phyloP scores from a whole-genome alignment of 495 filamentous ascomycete species.

The Talaromyces trachyspermus region DNA sequence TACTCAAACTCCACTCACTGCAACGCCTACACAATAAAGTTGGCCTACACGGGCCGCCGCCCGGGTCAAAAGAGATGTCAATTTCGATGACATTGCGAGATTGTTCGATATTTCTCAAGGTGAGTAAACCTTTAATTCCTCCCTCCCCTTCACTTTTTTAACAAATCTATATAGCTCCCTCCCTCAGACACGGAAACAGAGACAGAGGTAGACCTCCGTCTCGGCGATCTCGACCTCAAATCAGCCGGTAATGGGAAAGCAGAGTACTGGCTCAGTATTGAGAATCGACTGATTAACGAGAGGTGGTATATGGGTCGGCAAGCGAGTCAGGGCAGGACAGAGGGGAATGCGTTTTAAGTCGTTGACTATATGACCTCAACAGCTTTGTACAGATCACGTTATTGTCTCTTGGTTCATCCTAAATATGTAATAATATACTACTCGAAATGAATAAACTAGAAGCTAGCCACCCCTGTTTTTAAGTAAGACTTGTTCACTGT shows the following conservation, averaged over 20 bases:
- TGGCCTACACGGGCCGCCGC: slow-evolving; percentile 27
- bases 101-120: slow-evolving; percentile 73
- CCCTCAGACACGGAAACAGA: slow-evolving; percentile 17
- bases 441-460: background rate
- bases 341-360: slow-evolving; percentile 26
- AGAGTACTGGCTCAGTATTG: slow-evolving; percentile 62
- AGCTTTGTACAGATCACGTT: background rate
- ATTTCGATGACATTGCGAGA: slow-evolving; percentile 84
- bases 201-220: slow-evolving; percentile 53
- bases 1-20: slow-evolving; percentile 26
- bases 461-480: background rate
- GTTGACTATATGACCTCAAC: background rate
- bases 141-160: background rate
- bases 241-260: slow-evolving; percentile 58
- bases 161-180: background rate
- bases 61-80: slow-evolving; percentile 27
- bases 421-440: slow-evolving; percentile 1
- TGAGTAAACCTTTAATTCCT: slow-evolving; percentile 25
- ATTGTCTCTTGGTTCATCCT: background rate
- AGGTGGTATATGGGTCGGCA: slow-evolving; percentile 63
- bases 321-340: slow-evolving; percentile 13
- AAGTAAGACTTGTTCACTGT: background rate
- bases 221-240: slow-evolving; percentile 89
- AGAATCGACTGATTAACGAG: slow-evolving; percentile 53
- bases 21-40: slow-evolving; percentile 30